A percentile compares a stretch with the other conserved stretches of the same genome.
These are phyloP conservation scores for Wickerhamomyces sydowiorum DNA, from an alignment of 805 yeast genomes.

Conservation along the genomic window DNA sequence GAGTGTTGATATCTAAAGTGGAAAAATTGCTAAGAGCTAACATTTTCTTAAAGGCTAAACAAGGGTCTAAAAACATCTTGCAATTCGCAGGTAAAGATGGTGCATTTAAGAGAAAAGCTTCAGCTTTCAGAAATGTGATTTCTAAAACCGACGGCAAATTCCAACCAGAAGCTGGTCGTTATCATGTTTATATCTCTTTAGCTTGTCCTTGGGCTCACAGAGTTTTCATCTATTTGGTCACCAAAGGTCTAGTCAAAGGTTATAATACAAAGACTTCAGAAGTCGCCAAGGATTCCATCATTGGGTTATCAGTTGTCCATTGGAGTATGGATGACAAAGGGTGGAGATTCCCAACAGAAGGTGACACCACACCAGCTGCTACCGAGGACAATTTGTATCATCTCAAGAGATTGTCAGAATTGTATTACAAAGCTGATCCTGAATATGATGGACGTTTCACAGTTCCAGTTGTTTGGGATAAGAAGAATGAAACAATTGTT, in stretches of 20 bases:
- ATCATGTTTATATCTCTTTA: conserved; percentile 78
- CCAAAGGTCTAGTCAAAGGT: conserved; percentile 63
- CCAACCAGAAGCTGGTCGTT: conserved; percentile 72
- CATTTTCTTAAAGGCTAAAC: conserved; percentile 6
- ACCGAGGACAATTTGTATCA: conserved; percentile 59
- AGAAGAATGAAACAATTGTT: conserved; percentile 74
- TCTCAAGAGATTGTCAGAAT: conserved; percentile 53
- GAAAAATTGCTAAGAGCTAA: conserved; percentile 1
- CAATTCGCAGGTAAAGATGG: conserved; percentile 49
- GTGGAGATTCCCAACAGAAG: conserved; percentile 69
- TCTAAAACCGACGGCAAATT: conserved; percentile 54
- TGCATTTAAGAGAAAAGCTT: conserved; percentile 46
- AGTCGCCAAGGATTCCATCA: conserved; percentile 35
- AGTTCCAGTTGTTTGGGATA: conserved; percentile 93
- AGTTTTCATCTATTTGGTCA: conserved; percentile 60
- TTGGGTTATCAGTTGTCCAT: conserved; percentile 75
- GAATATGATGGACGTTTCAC: conserved; percentile 80
- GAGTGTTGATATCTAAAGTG: background rate
- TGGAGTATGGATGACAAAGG: conserved; percentile 87
- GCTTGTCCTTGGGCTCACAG: conserved; percentile 98
- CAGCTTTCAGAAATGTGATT: conserved; percentile 61
- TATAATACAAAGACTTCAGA: conserved; percentile 26
- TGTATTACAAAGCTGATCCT: conserved; percentile 72
- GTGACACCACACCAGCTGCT: conserved; percentile 34
- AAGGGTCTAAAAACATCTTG: conserved; percentile 31